Conservation (phyloP, 2,329 filamentous ascomycete species). For the Botrytis squamosa region DNA sequence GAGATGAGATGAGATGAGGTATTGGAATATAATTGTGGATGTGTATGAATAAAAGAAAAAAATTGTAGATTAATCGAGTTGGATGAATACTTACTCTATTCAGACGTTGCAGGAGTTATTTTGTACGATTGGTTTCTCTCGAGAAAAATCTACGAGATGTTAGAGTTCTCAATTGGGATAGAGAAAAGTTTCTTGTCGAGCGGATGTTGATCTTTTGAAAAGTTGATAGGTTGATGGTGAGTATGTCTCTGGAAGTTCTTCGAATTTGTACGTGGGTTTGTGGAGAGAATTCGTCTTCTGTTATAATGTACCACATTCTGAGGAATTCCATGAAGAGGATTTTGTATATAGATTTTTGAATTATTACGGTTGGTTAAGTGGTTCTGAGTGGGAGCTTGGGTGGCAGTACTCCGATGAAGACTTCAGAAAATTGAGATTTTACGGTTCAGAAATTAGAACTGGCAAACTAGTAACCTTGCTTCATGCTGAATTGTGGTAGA, state of each 20-base stretch:
- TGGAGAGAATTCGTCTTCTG: too few relatives aligned
- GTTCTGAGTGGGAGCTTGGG: accelerated
- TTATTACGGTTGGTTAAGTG: background rate
- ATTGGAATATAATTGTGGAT: accelerated
- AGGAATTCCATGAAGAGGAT: too few relatives aligned
- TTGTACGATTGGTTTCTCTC: accelerated
- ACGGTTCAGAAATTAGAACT: background rate
- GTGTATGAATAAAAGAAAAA: background rate
- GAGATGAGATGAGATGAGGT: background rate
- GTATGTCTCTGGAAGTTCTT: background rate
- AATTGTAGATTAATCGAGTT: background rate
- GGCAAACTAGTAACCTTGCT: background rate
- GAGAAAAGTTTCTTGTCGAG: background rate
- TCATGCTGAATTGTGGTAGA: background rate
- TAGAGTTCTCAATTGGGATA: background rate
- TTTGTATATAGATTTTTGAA: background rate
- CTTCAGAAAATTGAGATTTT: background rate
- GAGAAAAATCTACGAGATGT: background rate
- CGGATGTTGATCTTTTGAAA: background rate
- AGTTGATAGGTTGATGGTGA: background rate
- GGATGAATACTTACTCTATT: background rate
- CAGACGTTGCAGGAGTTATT: accelerated
- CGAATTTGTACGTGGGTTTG: too few relatives aligned
- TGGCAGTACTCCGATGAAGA: background rate
- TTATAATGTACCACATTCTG: too few relatives aligned